Conservation (phyloP, 306 rosid genomes). For the Cucumis melo region DNA sequence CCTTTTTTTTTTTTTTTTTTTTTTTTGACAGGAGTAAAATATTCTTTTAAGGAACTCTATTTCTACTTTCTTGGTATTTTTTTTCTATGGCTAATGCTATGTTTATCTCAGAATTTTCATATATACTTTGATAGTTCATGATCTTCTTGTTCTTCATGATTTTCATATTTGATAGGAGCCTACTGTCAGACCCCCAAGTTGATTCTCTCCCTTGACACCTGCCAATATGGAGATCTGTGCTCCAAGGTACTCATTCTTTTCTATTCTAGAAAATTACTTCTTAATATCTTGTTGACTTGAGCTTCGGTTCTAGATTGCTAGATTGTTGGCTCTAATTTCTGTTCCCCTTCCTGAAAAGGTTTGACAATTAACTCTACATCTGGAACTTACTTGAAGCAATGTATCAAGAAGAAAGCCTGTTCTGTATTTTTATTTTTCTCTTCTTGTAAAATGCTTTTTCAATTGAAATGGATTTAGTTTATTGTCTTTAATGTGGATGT, state of each 20-base stretch:
- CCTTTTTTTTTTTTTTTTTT: background rate
- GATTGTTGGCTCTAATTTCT: background rate
- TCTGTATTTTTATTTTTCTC: no score
- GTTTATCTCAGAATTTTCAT: background rate
- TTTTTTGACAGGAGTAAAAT: background rate
- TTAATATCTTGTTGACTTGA: background rate
- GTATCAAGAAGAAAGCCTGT: background rate
- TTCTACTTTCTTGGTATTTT: background rate
- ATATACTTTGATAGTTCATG: background rate
- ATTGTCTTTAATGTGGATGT: background rate
- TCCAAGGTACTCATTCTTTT: background rate
- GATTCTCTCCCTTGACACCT: background rate
- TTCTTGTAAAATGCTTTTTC: background rate
- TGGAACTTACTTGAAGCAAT: background rate
- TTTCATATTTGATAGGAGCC: background rate
- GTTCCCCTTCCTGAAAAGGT: background rate
- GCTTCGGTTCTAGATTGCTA: background rate
- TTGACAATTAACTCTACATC: background rate
- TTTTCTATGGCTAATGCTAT: background rate
- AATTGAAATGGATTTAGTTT: background rate
- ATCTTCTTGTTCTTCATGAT: background rate
- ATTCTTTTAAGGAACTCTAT: background rate
- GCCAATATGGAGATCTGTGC: slow-evolving; percentile 4
- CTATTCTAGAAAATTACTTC: background rate
- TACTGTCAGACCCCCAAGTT: no score